Evolutionary conservation across 1,284 basidiomycete genomes (phyloP).

Genomic region (Apiotrichum montevideense): DNA sequence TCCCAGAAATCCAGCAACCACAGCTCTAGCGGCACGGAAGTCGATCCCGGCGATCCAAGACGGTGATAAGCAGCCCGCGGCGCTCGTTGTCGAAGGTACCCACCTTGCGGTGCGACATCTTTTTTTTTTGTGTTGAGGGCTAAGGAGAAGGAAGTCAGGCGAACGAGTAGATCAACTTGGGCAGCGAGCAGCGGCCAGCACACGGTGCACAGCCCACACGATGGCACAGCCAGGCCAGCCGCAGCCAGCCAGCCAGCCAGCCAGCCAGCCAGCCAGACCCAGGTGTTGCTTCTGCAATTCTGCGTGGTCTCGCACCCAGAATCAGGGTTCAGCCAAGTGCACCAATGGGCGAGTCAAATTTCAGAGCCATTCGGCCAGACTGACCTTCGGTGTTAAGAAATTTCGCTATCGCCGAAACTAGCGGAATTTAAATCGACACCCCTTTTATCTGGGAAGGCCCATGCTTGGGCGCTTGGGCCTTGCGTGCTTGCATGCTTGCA

Average conservation of each 20-base stretch:
- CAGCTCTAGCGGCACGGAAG: not conserved
- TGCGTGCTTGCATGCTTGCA: too few relatives aligned
- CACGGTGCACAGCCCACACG: not conserved
- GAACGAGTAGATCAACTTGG: not conserved
- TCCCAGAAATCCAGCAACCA: not conserved
- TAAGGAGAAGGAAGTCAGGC: slow-evolving; percentile 4
- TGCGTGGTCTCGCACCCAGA: not conserved
- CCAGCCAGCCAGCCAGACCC: not conserved
- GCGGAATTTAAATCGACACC: too few relatives aligned
- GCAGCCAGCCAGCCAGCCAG: too few relatives aligned
- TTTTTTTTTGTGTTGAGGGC: slow-evolving; percentile 21
- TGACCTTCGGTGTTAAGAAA: not conserved
- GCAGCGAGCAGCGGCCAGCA: not conserved
- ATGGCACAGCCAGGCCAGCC: not conserved
- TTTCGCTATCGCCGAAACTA: not conserved
- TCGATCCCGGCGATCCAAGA: not conserved
- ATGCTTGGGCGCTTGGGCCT: too few relatives aligned
- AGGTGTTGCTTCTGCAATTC: not conserved
- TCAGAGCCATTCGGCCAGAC: too few relatives aligned
- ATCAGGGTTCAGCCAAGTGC: not conserved
- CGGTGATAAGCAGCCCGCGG: not conserved
- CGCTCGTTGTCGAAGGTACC: slow-evolving; percentile 6
- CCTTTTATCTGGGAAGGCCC: too few relatives aligned
- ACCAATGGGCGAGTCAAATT: too few relatives aligned
- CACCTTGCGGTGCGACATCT: slow-evolving; percentile 45